Base-by-base conservation (phyloP, 2,329 filamentous ascomycete genomes). In the Plenodomus lindquistii region DNA sequence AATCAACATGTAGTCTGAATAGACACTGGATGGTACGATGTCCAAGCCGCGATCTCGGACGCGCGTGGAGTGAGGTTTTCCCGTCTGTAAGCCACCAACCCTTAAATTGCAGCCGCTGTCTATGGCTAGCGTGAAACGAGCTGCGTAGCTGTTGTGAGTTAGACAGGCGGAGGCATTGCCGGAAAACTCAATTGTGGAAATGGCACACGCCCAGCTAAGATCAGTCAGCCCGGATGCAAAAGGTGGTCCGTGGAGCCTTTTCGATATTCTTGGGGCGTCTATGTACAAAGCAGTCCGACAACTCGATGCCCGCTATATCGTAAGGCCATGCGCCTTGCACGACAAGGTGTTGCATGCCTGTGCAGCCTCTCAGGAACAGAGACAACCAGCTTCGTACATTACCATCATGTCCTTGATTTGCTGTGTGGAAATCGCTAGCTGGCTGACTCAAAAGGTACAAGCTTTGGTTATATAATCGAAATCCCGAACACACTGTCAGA, bases 81-180 rank as follows among this genome's bases (percentile, higher is more conserved):
- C 43, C 51, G 48, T 48, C 29, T 37, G 20, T 46, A 50, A 51
- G 46, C 44, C 48, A 55, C 47, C 46, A 57, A 55, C 42, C 42
- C 43, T 40, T 51, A 45, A 20, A 52, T 31, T 47, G 46, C 36
- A 42, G 35, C 42, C 29, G 27, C 40, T 37, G 42, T 37, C 36
- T 43, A 36, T 52, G 49, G 45, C 49, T 46, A 38, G 47, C 40
- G 47, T 37, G 46, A 48, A 46, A 46, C 38, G 44, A 42, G 46
- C 43, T 24, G 19, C 22, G 27, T 20, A 13, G 20, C 47, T 21
- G 13, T 40, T 45, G 17, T 36, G 36, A 45, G 31, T 40, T 48
- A 53, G 47, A 16, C 24, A 9, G 11, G 17, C 44, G 41, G 46
- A 42, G 52, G 22, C 34, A 38, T 5, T 27, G 29, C 46, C 45